phyloP scores from a whole-genome alignment of 2,329 filamentous ascomycete species.

The Beauveria medogensis region DNA sequence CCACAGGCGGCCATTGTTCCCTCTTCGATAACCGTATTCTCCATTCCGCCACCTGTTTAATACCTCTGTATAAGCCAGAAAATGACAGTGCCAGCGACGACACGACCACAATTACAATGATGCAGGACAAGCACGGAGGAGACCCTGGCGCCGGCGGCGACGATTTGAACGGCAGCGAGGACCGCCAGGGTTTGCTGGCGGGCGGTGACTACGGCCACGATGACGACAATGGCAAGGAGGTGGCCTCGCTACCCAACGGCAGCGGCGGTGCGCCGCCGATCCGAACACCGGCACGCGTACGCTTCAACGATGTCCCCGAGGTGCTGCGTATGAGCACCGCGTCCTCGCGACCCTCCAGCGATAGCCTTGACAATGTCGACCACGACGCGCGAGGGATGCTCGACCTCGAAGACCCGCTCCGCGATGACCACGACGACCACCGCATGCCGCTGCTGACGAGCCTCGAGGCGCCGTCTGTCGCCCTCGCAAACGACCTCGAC shows the following conservation, averaged over 20 bases:
- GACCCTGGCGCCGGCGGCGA: background rate
- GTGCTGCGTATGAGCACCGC: constrained; percentile 27
- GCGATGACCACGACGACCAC: constrained; percentile 30
- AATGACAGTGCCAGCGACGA: constrained; percentile 9
- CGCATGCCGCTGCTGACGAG: constrained; percentile 69
- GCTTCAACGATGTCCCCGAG: constrained; percentile 55
- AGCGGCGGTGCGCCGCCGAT: background rate
- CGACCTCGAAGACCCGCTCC: constrained; percentile 27
- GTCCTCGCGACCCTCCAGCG: background rate
- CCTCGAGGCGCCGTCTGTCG: constrained; percentile 70
- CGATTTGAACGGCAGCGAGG: constrained; percentile 15
- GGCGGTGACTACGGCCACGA: constrained; percentile 13
- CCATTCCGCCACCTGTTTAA: background rate
- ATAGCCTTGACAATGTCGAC: background rate
- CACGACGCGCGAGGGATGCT: constrained; percentile 20
- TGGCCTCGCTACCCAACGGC: background rate
- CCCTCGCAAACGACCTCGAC: constrained; percentile 52
- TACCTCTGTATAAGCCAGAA: constrained; percentile 5
- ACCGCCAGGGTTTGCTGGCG: constrained; percentile 18
- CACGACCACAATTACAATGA: constrained; percentile 12
- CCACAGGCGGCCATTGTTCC: background rate
- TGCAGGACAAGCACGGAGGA: constrained; percentile 7
- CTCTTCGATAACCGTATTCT: background rate
- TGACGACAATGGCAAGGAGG: background rate
- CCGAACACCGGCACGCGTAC: constrained; percentile 59